Conservation (phyloP, 106 monocot genomes). For the Dendrobium catenatum region DNA sequence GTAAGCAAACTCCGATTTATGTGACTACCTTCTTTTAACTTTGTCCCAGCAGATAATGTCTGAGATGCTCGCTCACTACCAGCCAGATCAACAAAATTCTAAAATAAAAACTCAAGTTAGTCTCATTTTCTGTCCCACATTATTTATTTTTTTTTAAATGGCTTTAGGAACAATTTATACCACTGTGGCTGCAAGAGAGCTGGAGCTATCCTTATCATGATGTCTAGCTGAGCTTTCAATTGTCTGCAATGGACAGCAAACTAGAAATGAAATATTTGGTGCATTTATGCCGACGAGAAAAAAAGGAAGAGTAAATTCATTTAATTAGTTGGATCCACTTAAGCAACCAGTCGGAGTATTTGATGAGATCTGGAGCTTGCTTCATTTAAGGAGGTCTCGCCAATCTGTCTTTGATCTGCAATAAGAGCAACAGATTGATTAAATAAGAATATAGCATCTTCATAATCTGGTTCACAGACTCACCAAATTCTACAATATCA, state of each 20-base stretch:
- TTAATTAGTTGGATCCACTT: background rate
- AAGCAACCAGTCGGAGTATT: slow-evolving; percentile 1
- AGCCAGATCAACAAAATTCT: slow-evolving; percentile 17
- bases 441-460: background rate
- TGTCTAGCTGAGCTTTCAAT: background rate
- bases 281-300: background rate
- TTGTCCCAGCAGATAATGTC: background rate
- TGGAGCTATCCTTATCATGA: background rate
- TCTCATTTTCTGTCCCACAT: background rate
- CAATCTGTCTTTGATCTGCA: slow-evolving; percentile 2
- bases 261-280: background rate
- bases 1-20: slow-evolving; percentile 18
- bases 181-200: background rate
- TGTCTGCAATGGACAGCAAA: background rate
- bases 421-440: background rate
- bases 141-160: background rate
- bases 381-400: slow-evolving; percentile 14
- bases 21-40: slow-evolving; percentile 18
- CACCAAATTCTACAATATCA: too few relatives aligned
- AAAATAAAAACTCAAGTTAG: background rate
- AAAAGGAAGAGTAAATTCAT: background rate
- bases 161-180: background rate
- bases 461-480: too few relatives aligned
- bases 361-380: slow-evolving; percentile 17
- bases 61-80: slow-evolving; percentile 13